These are phyloP conservation scores for Ustilago vetiveriae DNA, from an alignment of 1,284 basidiomycete species.

Conservation along the genomic window DNA sequence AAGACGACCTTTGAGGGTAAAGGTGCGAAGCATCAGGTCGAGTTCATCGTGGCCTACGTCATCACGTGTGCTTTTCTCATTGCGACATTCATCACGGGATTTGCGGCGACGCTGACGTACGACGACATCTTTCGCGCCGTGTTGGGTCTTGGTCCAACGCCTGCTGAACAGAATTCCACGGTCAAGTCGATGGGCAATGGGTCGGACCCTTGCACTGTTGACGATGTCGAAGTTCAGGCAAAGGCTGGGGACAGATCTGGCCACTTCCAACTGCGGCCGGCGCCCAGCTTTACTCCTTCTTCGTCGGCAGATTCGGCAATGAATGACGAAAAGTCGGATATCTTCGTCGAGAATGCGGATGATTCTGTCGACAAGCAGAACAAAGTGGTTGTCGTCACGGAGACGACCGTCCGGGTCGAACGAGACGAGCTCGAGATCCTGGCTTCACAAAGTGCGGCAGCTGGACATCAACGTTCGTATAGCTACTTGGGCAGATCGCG, in stretches of 20 bases:
- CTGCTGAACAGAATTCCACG: not conserved
- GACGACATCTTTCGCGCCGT: slow-evolving; percentile 20
- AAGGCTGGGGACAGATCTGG: not conserved
- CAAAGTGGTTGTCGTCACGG: slow-evolving; percentile 2
- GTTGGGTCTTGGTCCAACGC: not conserved
- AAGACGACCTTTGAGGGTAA: not conserved
- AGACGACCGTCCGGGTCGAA: slow-evolving; percentile 6
- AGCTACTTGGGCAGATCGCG: no score
- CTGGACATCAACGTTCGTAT: not conserved
- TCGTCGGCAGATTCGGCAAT: not conserved
- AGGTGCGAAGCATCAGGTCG: slow-evolving; percentile 6
- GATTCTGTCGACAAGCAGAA: not conserved
- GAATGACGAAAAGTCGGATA: not conserved
- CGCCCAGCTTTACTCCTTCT: slow-evolving; percentile 6
- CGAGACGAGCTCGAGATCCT: no score
- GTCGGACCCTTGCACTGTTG: not conserved
- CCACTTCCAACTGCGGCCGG: slow-evolving; percentile 3
- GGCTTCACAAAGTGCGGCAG: no score
- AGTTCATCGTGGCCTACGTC: slow-evolving; percentile 11
- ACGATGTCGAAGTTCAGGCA: not conserved
- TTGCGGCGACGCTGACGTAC: slow-evolving; percentile 13
- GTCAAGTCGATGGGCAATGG: not conserved
- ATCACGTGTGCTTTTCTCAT: slow-evolving; percentile 9
- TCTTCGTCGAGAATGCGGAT: not conserved
- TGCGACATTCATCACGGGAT: slow-evolving; percentile 1